These are phyloP conservation scores for Marsdenia floribunda DNA, from an alignment of 257 asterid species.

Conservation along the genomic window DNA sequence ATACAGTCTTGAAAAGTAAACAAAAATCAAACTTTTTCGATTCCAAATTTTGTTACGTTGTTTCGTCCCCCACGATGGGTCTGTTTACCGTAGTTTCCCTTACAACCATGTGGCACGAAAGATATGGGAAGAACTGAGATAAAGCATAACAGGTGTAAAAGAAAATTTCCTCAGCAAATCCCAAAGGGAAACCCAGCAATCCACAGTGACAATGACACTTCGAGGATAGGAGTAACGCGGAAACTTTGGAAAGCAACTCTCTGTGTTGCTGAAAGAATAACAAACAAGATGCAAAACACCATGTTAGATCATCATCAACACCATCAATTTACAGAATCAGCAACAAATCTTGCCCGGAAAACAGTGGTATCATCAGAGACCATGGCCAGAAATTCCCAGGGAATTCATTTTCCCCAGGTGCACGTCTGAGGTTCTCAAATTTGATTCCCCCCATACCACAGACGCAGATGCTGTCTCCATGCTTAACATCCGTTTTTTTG, in stretches of 20 bases:
- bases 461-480: slow-evolving; percentile 44
- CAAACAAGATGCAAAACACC: neutral
- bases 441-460: slow-evolving; percentile 48
- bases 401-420: slow-evolving; percentile 33
- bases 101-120: too few relatives aligned
- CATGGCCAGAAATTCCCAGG: slow-evolving; percentile 29
- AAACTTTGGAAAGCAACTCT: neutral
- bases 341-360: neutral
- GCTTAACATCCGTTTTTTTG: slow-evolving; percentile 37
- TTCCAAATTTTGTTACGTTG: too few relatives aligned
- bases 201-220: neutral
- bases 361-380: neutral
- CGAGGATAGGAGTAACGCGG: neutral
- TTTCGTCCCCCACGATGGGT: too few relatives aligned
- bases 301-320: neutral
- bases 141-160: too few relatives aligned
- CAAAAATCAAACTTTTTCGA: too few relatives aligned
- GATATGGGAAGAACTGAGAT: too few relatives aligned
- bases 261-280: neutral
- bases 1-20: too few relatives aligned
- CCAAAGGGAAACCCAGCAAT: neutral
- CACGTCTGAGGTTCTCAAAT: slow-evolving; percentile 35
- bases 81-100: too few relatives aligned
- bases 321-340: slow-evolving; percentile 2
- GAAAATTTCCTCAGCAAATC: too few relatives aligned